phyloP scores from a whole-genome alignment of 1,139 yeast species.

The Magnusiomyces suaveolens region DNA sequence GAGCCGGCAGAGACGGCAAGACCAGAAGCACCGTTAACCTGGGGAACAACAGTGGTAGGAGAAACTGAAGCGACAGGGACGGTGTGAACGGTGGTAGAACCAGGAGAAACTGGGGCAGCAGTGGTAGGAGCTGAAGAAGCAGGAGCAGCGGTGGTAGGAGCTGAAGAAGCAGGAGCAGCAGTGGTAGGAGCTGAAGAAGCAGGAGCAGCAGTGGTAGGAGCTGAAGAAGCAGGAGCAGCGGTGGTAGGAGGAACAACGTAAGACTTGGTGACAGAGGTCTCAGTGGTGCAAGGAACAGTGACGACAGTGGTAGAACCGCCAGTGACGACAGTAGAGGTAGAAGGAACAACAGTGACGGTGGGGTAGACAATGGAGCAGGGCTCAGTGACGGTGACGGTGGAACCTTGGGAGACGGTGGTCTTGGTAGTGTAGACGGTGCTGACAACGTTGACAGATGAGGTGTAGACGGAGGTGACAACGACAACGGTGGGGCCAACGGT shows the following conservation, averaged over 20 bases:
- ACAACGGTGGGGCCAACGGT: neutral
- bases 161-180: neutral
- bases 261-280: neutral
- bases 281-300: neutral
- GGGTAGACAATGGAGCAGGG: slow-evolving; percentile 6
- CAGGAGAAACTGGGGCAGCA: neutral
- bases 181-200: neutral
- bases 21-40: slow-evolving; percentile 1
- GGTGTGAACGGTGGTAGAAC: neutral
- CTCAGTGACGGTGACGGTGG: too few species aligned
- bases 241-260: neutral
- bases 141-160: neutral
- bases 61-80: neutral
- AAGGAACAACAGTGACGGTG: neutral
- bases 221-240: neutral
- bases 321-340: neutral
- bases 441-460: neutral
- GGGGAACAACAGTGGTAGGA: neutral
- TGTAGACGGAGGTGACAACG: neutral
- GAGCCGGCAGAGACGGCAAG: neutral
- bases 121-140: neutral
- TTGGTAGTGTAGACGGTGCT: slow-evolving; percentile 3
- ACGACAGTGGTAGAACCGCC: neutral
- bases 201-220: neutral
- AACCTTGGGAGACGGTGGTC: too few species aligned